phyloP scores from a whole-genome alignment of 305 asterid species.

The Salvia sclarea region DNA sequence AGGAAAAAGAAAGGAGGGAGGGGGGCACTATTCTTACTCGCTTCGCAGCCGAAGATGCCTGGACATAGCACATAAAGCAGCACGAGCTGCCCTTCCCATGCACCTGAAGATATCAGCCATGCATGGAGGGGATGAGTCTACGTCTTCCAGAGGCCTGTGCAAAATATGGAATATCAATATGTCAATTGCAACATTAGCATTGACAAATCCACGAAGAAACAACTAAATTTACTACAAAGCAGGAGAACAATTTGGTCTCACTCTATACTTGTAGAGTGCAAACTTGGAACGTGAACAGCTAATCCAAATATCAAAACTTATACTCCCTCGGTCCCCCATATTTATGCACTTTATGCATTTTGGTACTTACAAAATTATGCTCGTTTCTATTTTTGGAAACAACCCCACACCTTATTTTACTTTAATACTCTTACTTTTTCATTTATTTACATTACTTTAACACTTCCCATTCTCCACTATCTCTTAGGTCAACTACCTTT shows the following conservation, averaged over 20 bases:
- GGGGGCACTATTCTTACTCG: constrained; percentile 60
- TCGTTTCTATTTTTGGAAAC: too few relatives aligned
- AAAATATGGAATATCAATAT: constrained; percentile 12
- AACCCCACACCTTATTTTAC: too few relatives aligned
- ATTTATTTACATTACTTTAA: too few relatives aligned
- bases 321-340: too few relatives aligned
- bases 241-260: neutral
- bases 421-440: too few relatives aligned
- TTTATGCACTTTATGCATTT: too few relatives aligned
- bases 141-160: constrained; percentile 77
- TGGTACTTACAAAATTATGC: too few relatives aligned
- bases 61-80: constrained; percentile 79
- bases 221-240: neutral
- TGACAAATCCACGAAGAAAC: constrained; percentile 12
- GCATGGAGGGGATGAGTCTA: constrained; percentile 93
- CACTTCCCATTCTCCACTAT: too few relatives aligned
- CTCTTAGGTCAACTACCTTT: too few relatives aligned
- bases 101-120: constrained; percentile 90
- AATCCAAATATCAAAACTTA: neutral
- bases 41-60: constrained; percentile 91
- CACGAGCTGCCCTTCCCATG: constrained; percentile 96
- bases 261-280: neutral
- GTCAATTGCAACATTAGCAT: constrained; percentile 6
- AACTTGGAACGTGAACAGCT: neutral
- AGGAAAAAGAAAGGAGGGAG: neutral